Base-by-base conservation (phyloP, 1,139 yeast genomes). In the Blastobotrys capitulatus region DNA sequence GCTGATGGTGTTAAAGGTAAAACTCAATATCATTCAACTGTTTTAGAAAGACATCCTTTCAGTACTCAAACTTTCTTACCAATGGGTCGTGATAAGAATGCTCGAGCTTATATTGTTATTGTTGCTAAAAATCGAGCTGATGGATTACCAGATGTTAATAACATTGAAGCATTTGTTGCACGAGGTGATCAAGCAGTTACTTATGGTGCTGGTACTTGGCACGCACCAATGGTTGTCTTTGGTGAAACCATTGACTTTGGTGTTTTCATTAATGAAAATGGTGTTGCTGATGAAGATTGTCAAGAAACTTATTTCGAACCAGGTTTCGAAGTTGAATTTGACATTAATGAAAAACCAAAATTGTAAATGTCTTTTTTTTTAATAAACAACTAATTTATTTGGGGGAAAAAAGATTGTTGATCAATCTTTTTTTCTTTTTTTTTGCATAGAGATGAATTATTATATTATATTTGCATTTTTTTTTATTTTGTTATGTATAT, bases 11-110 rank as follows among this genome's bases (percentile, higher is more conserved):
- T 57, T 2, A 56, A 57, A 27, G 63, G 66, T 36, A 55, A 47
- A 20, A 44, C 46, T 40, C 47, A 44, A 0, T 88, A 87, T 63
- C 62, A 68, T 1, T 70, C 87, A 26, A 83, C 77, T 55, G 96
- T 89, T 1, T 73, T 90, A 32, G 97, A 90, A 63, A 77, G 95
- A 67, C 97, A 90, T 63, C 96, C 96, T 7, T 85, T 67, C 61
- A 78, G 92, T n/a, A 83, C 96, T 0, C 97, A 90, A 66, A 85
- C 96, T 0, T 90, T 90, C 64, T 63, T 87, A 22, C 97, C 97
- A 5, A 77, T 90, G 83, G 97, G 97, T 2, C 77, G 82, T 50
- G 68, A 70, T 27, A 65, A 72, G 32, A 57, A 66, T 1, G 71
- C 74, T 39, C 62, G 66, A 18, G 83, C 88, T 0, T 90, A 80